Evolutionary conservation across 192 early-diverging fungal species (phyloP), one percentile per base, ranked within the genome.

Genomic region (Coemansia sp.): DNA sequence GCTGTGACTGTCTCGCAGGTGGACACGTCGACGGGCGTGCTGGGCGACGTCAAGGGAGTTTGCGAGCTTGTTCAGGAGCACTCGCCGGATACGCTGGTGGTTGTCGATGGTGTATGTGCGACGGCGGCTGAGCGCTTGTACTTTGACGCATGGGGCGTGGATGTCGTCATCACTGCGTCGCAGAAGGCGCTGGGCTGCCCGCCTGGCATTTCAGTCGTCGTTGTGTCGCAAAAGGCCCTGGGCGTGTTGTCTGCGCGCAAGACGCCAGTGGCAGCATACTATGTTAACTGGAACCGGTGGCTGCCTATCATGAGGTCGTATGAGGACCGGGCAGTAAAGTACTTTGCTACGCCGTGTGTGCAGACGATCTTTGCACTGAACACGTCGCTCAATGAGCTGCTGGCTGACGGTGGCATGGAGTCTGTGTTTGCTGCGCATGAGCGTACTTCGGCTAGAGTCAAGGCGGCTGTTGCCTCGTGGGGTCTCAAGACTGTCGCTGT

Each of bases 311-410:
- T 99, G 97, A 83, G 90, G 70, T 91, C 94, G 34, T 99, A 99
- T 85, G 97, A 99, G 86, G 90, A 90, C 1, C 90, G 95, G 67
- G 93, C 95, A 65, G 89, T 91, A 33, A 88, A 89, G 64, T 99
- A 99, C 86, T 99, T 99, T 89, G 97, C 96, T 63, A 99, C 97
- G 34, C 97, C 97, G 13, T 90, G 94, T 52, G 97, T 99, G 55
- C 95, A 96, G 86, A 88, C 93, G 44, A 88, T 99, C 78, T 87
- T 91, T 79, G 95, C 96, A 29, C 91, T 99, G 40, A 87, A 95
- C 76, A 86, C 90, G 27, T 92, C 93, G 62, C 88, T 99, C 64
- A 86, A 88, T 77, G 92, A 93, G 82, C 81, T 96, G 34, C 86
- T 93, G 51, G 79, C 85, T 43, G 76, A 84, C 31, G 74, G 42